Conservation (phyloP, 495 filamentous ascomycete species). For the Diplogelasinospora grovesii region DNA sequence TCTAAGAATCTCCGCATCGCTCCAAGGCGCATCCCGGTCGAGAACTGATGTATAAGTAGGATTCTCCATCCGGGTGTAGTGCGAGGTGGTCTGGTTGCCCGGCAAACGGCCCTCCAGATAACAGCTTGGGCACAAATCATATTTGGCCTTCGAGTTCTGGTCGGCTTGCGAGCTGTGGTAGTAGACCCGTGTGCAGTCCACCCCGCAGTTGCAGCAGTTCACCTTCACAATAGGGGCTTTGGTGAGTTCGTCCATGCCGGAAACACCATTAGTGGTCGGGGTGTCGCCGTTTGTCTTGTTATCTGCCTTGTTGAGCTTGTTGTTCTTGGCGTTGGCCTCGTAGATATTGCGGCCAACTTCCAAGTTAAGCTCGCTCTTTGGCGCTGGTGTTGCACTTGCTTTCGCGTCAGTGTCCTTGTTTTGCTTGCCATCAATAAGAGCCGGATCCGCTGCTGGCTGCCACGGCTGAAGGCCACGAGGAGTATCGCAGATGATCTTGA, state of each 20-base stretch:
- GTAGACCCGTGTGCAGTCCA: slow-evolving; percentile 86
- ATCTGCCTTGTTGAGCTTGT: slow-evolving; percentile 52
- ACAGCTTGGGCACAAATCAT: slow-evolving; percentile 85
- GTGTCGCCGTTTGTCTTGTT: slow-evolving; percentile 66
- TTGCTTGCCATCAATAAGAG: slow-evolving; percentile 57
- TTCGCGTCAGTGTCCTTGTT: slow-evolving; percentile 73
- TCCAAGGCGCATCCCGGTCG: slow-evolving; percentile 81
- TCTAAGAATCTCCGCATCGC: slow-evolving; percentile 75
- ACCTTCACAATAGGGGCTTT: slow-evolving; percentile 52
- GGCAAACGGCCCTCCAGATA: slow-evolving; percentile 77
- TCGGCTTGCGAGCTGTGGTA: slow-evolving; percentile 73
- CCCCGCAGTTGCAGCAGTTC: slow-evolving; percentile 83
- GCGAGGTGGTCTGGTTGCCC: slow-evolving; percentile 57
- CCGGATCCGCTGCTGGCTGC: slow-evolving; percentile 76
- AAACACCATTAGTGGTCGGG: slow-evolving; percentile 50
- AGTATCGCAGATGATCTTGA: slow-evolving; percentile 88
- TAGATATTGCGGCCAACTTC: slow-evolving; percentile 93
- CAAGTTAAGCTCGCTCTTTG: slow-evolving; percentile 77
- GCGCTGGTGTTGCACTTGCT: slow-evolving; percentile 51
- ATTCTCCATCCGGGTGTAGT: slow-evolving; percentile 86
- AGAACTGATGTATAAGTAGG: slow-evolving; percentile 63
- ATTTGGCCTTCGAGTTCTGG: slow-evolving; percentile 55
- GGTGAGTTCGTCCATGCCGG: slow-evolving; percentile 44
- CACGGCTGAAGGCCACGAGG: slow-evolving; percentile 90
- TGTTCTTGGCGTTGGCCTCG: slow-evolving; percentile 82